These are phyloP conservation scores for Penstemon eatonii DNA, from an alignment of 257 asterid species.

Conservation along the genomic window DNA sequence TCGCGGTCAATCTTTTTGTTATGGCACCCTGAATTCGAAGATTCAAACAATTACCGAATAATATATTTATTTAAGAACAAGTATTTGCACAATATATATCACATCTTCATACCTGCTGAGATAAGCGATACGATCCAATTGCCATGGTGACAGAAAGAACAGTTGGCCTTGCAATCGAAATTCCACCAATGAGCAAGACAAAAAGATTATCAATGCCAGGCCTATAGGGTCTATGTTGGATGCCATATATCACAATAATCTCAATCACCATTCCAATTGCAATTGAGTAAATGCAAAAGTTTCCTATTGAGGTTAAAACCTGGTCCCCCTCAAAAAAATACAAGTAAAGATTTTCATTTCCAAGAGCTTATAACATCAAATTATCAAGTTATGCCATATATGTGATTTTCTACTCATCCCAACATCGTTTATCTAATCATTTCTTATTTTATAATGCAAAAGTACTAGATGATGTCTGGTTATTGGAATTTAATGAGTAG, in stretches of 20 bases:
- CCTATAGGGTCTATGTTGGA: constrained; percentile 27
- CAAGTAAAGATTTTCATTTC: too few species aligned
- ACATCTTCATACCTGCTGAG: constrained; percentile 34
- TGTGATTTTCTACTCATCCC: too few species aligned
- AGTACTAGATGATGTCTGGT: background rate
- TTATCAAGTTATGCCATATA: too few species aligned
- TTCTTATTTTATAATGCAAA: background rate
- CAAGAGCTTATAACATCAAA: too few species aligned
- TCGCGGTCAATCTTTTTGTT: constrained; percentile 41
- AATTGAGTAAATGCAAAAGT: constrained; percentile 43
- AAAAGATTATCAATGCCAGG: constrained; percentile 39
- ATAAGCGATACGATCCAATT: constrained; percentile 41
- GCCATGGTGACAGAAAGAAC: constrained; percentile 46
- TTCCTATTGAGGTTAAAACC: constrained; percentile 40
- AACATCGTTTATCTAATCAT: background rate
- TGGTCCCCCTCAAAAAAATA: background rate
- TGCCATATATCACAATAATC: constrained; percentile 28
- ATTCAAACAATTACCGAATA: background rate
- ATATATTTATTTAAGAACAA: background rate
- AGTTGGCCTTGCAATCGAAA: constrained; percentile 46
- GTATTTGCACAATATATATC: background rate
- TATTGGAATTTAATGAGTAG: too few species aligned
- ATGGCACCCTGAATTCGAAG: constrained; percentile 35
- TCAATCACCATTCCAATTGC: constrained; percentile 40
- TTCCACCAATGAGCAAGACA: constrained; percentile 40